phyloP scores from a whole-genome alignment of 306 rosid genomes.

The Abrus pulchellus region DNA sequence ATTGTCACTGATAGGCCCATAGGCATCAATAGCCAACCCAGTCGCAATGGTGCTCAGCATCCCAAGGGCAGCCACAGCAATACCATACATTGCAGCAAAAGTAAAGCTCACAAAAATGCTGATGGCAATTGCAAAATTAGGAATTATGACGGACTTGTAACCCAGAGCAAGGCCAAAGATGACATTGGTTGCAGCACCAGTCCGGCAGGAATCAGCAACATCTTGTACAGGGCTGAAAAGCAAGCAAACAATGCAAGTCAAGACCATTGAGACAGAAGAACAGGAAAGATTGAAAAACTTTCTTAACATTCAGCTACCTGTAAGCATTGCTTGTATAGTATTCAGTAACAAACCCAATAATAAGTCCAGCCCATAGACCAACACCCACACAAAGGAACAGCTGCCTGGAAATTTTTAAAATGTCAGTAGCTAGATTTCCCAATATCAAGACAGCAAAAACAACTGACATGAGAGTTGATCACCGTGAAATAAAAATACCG shows the following conservation, averaged over 20 bases:
- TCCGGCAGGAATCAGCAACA: conserved; percentile 92
- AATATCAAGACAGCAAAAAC: not conserved
- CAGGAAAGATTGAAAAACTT: not conserved
- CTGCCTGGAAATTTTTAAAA: conserved; percentile 62
- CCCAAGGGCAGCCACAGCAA: conserved; percentile 82
- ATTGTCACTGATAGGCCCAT: conserved; percentile 87
- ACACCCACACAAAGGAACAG: conserved; percentile 81
- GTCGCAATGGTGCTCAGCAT: conserved; percentile 88
- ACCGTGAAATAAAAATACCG: conserved; percentile 9
- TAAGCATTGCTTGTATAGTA: conserved; percentile 85
- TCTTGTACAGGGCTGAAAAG: conserved; percentile 81
- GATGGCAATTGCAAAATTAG: conserved; percentile 79
- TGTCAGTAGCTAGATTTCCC: conserved; percentile 27
- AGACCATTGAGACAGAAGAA: not conserved
- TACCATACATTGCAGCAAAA: conserved; percentile 86
- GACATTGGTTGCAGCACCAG: conserved; percentile 90
- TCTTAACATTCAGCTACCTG: conserved; percentile 58
- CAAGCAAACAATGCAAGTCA: conserved; percentile 34
- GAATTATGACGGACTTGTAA: conserved; percentile 78
- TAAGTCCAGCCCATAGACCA: conserved; percentile 91
- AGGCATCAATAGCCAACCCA: conserved; percentile 86
- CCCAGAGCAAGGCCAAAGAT: conserved; percentile 89
- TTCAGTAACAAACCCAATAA: conserved; percentile 83
- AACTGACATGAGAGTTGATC: not conserved
- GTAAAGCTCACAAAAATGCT: conserved; percentile 82